Base-by-base conservation (phyloP, 805 yeast species). In the Candida odintsovae region DNA sequence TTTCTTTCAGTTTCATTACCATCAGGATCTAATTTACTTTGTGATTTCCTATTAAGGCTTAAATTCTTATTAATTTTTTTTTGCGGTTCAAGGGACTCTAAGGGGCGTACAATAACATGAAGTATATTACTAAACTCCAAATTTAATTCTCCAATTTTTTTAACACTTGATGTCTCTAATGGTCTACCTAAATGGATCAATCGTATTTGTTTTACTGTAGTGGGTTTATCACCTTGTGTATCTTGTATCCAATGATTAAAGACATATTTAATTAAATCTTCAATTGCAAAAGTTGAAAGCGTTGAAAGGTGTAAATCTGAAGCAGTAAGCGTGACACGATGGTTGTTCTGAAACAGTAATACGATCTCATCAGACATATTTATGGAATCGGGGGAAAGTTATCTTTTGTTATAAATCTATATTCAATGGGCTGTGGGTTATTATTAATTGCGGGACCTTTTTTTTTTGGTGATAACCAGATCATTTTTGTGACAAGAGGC, bases 131-230 rank as follows among this genome's bases (percentile, higher is more conserved):
- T 61, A 9, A 54, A 18, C 6, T 50, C 43, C 26, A 60, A 28
- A 11, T 49, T 55, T 38, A 61, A 46, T 4, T 53, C 51, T 6
- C 33, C 29, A 26, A 54, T 16, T 10, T 10, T 21, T 3, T 29
- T 18, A 1, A 39, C 44, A 1, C 22, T 40, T 4, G 35, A 50
- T 47, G 28, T 43, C 7, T 56, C 57, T 16, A 65, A 48, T 10
- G 63, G 52, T 43, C 54, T 52, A 20, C 69, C 69, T 43, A 64
- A 44, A 41, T 62, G 61, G 19, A 65, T 64, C n/a, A 65, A 46
- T 15, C 69, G 45, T 44, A 56, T 15, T 38, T 55, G 57, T 36
- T 20, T 36, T 10, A 3, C n/a, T 3, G 16, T 12, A 6, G 23
- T 19, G n/a, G 22, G 39, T 11, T 18, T 13, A 12, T 19, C 39